Percentiles rank a stretch among this genome's conserved stretches.
Conservation (phyloP, 202 grass and related monocot species). For the Setaria italica region DNA sequence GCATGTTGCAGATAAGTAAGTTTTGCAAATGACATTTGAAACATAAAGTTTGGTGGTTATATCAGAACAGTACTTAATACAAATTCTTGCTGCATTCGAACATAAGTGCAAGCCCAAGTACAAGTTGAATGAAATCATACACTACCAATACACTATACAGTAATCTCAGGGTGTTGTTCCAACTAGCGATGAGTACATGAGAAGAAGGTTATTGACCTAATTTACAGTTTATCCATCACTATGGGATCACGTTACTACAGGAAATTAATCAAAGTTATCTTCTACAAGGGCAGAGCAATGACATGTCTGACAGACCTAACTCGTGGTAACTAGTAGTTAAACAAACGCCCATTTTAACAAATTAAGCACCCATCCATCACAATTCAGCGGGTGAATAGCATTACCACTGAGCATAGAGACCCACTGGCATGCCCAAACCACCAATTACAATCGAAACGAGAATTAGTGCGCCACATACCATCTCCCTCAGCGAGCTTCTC, state of each 20-base stretch:
- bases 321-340: constrained; percentile 13
- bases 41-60: neutral
- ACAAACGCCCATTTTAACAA: constrained; percentile 18
- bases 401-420: constrained; percentile 21
- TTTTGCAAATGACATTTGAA: constrained; percentile 18
- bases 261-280: constrained; percentile 15
- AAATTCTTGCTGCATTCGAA: neutral
- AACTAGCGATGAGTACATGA: constrained; percentile 15
- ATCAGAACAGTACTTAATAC: constrained; percentile 4
- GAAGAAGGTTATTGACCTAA: neutral
- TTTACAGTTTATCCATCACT: neutral
- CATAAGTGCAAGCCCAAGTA: neutral
- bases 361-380: constrained; percentile 15
- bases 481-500: constrained; percentile 99
- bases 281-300: constrained; percentile 17
- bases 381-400: constrained; percentile 30
- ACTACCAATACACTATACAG: neutral
- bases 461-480: constrained; percentile 55
- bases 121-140: neutral
- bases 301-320: neutral
- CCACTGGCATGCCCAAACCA: constrained; percentile 17
- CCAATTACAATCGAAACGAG: constrained; percentile 37
- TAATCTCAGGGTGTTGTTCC: neutral
- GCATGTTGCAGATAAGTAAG: constrained; percentile 20
- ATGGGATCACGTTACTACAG: constrained; percentile 8